These are phyloP conservation scores for Metarhizium rileyi DNA, from an alignment of 2,329 filamentous ascomycete species.

Conservation along the genomic window DNA sequence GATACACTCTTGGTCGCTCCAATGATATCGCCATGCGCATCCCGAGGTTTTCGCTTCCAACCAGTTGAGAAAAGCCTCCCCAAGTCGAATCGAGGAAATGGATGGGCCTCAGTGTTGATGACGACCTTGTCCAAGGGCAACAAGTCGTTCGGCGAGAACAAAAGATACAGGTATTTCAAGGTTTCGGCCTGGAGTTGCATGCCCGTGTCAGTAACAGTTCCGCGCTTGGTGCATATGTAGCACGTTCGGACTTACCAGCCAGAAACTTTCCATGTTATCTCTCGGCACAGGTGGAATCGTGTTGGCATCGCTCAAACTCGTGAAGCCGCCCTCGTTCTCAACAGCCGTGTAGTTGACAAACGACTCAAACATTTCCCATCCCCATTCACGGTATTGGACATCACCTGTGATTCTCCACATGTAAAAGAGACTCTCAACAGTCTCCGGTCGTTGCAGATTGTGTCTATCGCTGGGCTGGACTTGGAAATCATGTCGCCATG, in stretches of 20 bases:
- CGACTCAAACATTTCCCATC: constrained; percentile 95
- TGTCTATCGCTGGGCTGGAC: constrained; percentile 79
- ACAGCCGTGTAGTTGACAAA: constrained; percentile 83
- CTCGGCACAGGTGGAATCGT: constrained; percentile 55
- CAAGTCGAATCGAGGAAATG: constrained; percentile 79
- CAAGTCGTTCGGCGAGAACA: constrained; percentile 78
- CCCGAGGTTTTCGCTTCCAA: constrained; percentile 63
- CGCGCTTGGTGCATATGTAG: neutral
- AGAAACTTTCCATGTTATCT: constrained; percentile 99
- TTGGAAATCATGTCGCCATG: constrained; percentile 69
- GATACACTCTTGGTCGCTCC: neutral
- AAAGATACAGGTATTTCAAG: constrained; percentile 91
- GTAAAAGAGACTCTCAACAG: constrained; percentile 92
- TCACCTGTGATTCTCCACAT: constrained; percentile 98
- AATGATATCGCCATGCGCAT: constrained; percentile 31
- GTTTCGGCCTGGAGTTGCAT: constrained; percentile 64
- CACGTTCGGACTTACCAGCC: constrained; percentile 57
- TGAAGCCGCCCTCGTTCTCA: constrained; percentile 69
- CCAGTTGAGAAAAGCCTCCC: constrained; percentile 68
- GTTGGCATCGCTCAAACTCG: constrained; percentile 68
- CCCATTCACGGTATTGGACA: constrained; percentile 83
- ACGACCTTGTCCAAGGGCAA: constrained; percentile 80
- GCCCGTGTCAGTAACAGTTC: constrained; percentile 4
- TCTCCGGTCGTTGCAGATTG: constrained; percentile 92
- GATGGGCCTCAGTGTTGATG: constrained; percentile 93